Evolutionary conservation across 805 yeast species (phyloP), one percentile per base, ranked within the genome.

Genomic region (Cyberlindnera japonica): DNA sequence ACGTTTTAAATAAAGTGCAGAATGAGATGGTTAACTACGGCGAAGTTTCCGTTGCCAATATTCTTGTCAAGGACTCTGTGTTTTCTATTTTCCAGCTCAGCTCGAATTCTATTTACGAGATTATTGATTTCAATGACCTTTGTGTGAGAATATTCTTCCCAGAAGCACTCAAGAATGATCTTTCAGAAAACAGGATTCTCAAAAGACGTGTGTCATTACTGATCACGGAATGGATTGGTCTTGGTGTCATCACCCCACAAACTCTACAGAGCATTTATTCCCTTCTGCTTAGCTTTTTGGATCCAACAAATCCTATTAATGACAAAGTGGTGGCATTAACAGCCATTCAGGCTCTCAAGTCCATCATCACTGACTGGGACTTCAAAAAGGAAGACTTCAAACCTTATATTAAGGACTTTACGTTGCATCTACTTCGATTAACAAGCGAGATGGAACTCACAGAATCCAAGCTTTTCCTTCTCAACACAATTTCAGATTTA

Each of bases 301-400:
- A 67, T 38, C 62, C 71, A 11, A 47, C 67, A 3, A 68, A 71
- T 26, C 63, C 69, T 23, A 59, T 68, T 20, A 75, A 80, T 48
- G 98, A 93, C 58, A 70, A 73, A 40, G 95, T 91, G n/a, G 95
- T 93, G 2, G 74, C 73, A 50, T 58, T 93, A 17, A 77, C 95
- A 0, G 81, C 93, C 0, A 69, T 83, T 13, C 83, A 81, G 52
- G 77, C 91, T 0, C 63, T 90, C 16, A 72, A 79, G 44, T 71
- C 76, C 21, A 69, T 85, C 35, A 68, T 91, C 23, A 90, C 87
- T 45, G 96, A 89, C 53, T 87, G 95, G 86, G 90, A 85, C 45
- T 90, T 91, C 59, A 71, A 78, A 27, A 81, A 85, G 44, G 67
- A 64, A 13, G 78, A 68, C 22, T 87, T 93, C 53, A 63, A 74